These are phyloP conservation scores for Saccharomycopsis guyanensis DNA, from an alignment of 805 yeast genomes.

Conservation along the genomic window DNA sequence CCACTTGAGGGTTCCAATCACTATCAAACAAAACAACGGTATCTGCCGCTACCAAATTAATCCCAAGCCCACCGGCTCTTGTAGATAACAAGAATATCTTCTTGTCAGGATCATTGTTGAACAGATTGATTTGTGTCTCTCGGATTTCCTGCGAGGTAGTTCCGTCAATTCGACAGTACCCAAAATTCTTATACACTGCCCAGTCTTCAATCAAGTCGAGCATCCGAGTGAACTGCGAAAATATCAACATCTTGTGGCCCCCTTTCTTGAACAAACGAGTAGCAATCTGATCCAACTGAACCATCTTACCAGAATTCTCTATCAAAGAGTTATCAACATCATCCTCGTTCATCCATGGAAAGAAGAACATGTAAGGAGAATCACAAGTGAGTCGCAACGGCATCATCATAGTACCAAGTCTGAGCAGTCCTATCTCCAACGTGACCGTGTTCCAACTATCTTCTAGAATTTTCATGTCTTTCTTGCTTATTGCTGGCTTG, in stretches of 20 bases:
- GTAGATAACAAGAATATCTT: constrained; percentile 73
- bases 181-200: constrained; percentile 42
- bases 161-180: constrained; percentile 69
- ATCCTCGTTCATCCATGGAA: constrained; percentile 57
- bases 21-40: constrained; percentile 85
- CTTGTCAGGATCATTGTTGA: constrained; percentile 31
- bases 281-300: constrained; percentile 37
- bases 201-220: constrained; percentile 78
- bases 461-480: constrained; percentile 3
- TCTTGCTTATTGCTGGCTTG: background rate
- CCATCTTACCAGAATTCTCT: constrained; percentile 62
- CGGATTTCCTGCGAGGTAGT: constrained; percentile 58
- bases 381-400: constrained; percentile 80
- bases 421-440: constrained; percentile 41
- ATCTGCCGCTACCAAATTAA: constrained; percentile 80
- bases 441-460: constrained; percentile 29
- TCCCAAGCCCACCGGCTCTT: constrained; percentile 91
- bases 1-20: constrained; percentile 98
- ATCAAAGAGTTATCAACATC: constrained; percentile 36
- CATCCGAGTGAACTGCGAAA: constrained; percentile 80
- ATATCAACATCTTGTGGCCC: constrained; percentile 57
- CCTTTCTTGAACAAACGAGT: constrained; percentile 53
- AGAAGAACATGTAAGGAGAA: constrained; percentile 77
- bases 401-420: constrained; percentile 65
- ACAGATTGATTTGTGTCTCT: constrained; percentile 51